Base-by-base conservation (phyloP, 2,329 filamentous ascomycete species). In the Diaporthe helianthi region DNA sequence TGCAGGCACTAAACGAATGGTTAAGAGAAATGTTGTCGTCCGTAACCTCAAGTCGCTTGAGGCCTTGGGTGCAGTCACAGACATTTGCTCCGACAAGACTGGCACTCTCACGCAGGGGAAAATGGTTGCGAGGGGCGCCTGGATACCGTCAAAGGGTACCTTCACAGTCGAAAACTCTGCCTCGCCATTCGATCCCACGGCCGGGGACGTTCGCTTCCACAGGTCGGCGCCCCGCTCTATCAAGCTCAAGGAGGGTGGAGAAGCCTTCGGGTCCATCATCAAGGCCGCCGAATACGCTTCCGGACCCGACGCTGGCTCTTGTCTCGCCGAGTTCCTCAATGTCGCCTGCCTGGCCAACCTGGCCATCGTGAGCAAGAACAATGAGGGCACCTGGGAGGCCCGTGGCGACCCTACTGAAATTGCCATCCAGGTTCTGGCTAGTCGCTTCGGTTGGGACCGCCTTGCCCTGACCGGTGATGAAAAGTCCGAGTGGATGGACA, bases 341-440 rank as follows among this genome's bases (percentile, higher is more conserved):
- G 83, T 89, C 44, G 85, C 87, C 7, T 83, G 86, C 0, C 81
- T 89, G 67, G 87, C 87, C n/a, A 90, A 90, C 72, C 78, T 90
- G 12, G 86, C 87, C 3, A 83, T 82, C 65, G 84, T 87, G 71
- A 82, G 84, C 70, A 82, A 79, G 13, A 33, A 65, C 33, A 31
- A 29, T 3, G 79, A 84, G 38, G 73, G 73, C 12, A 76, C 80
- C 61, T 90, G 87, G 87, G 81, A 84, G 65, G 85, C 86, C 60
- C 83, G 85, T 55, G 88, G 87, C 29, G 87, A 89, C 74, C 87
- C 87, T 1, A 91, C 89, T 0, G 89, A 91, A 72, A 90, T 91
- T 67, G 89, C 89, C 4, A 89, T 91, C 53, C 89, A 90, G 73
- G 89, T 91, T 1, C 90, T 91, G 73, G 87, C 89, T 15, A 84